These are phyloP conservation scores for Globisporangium emineosum DNA, from an alignment of 352 stramenopile species.

Conservation along the genomic window DNA sequence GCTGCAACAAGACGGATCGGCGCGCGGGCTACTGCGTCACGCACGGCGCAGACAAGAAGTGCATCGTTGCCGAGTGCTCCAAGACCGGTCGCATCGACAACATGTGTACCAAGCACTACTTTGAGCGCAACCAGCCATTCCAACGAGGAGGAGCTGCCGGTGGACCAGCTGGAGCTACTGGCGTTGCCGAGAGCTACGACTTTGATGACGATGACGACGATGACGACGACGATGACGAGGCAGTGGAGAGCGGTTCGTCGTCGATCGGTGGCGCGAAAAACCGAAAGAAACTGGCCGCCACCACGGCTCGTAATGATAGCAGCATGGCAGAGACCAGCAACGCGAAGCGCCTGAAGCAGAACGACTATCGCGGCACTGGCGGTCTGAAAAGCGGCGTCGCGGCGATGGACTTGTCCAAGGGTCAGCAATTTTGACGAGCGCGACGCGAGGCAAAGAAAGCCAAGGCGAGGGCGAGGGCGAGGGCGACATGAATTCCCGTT, in stretches of 20 bases:
- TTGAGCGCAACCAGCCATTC: slow-evolving; percentile 62
- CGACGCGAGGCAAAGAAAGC: too few species aligned
- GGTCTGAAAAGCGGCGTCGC: slow-evolving; percentile 16
- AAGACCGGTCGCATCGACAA: slow-evolving; percentile 81
- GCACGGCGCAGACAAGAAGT: slow-evolving; percentile 83
- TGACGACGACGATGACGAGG: slow-evolving; percentile 5
- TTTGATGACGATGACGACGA: slow-evolving; percentile 6
- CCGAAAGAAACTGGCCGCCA: background rate
- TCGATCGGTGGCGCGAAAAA: background rate
- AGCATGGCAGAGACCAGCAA: background rate
- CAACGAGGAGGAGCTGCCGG: background rate
- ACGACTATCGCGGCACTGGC: slow-evolving; percentile 3
- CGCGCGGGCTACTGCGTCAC: slow-evolving; percentile 77
- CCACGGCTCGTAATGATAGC: background rate
- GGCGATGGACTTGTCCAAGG: slow-evolving; percentile 18
- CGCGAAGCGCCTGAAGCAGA: slow-evolving; percentile 13
- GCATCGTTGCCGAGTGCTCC: slow-evolving; percentile 71
- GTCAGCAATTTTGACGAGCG: slow-evolving; percentile 9
- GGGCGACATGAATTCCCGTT: slow-evolving; percentile 8
- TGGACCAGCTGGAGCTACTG: background rate
- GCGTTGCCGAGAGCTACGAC: slow-evolving; percentile 5
- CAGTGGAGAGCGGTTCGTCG: background rate
- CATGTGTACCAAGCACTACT: slow-evolving; percentile 86
- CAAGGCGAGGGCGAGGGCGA: too few species aligned
- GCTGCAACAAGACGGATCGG: slow-evolving; percentile 84